Conservation (phyloP, 2,329 filamentous ascomycete species). For the Stenocarpella maydis region DNA sequence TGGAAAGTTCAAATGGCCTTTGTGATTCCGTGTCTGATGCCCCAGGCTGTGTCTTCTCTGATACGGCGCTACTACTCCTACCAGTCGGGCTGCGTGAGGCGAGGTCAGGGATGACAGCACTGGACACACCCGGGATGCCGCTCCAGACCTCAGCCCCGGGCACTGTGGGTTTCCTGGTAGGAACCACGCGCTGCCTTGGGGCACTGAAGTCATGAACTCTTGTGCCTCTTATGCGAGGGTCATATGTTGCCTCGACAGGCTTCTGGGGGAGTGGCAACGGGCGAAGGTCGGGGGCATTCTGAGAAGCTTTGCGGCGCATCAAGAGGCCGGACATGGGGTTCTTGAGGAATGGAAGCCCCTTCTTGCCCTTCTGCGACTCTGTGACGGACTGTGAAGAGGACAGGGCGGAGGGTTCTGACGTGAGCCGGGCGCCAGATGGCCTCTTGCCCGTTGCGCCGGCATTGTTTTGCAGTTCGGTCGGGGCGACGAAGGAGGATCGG, state of each 20-base stretch:
- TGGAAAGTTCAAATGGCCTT: slow-evolving; percentile 11
- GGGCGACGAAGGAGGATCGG: slow-evolving; percentile 55
- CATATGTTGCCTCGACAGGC: slow-evolving; percentile 59
- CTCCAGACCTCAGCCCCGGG: slow-evolving; percentile 32
- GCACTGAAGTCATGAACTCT: slow-evolving; percentile 73
- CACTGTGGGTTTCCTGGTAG: slow-evolving; percentile 31
- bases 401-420: slow-evolving; percentile 47
- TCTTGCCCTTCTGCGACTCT: slow-evolving; percentile 58
- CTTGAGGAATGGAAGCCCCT: slow-evolving; percentile 65
- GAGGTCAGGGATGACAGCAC: slow-evolving; percentile 2
- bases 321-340: slow-evolving; percentile 68
- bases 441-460: slow-evolving; percentile 50
- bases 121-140: slow-evolving; percentile 14
- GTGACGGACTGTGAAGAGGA: slow-evolving; percentile 40
- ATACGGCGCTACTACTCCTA: slow-evolving; percentile 27
- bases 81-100: slow-evolving; percentile 21
- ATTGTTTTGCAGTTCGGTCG: slow-evolving; percentile 55
- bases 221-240: slow-evolving; percentile 71
- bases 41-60: slow-evolving; percentile 27
- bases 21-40: slow-evolving; percentile 18
- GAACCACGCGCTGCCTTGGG: slow-evolving; percentile 54
- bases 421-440: slow-evolving; percentile 51
- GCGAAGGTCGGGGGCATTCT: slow-evolving; percentile 54
- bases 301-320: slow-evolving; percentile 63
- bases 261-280: slow-evolving; percentile 51